These are phyloP conservation scores for Wallemia ichthyophaga DNA, from an alignment of 1,284 basidiomycete species.

Conservation along the genomic window DNA sequence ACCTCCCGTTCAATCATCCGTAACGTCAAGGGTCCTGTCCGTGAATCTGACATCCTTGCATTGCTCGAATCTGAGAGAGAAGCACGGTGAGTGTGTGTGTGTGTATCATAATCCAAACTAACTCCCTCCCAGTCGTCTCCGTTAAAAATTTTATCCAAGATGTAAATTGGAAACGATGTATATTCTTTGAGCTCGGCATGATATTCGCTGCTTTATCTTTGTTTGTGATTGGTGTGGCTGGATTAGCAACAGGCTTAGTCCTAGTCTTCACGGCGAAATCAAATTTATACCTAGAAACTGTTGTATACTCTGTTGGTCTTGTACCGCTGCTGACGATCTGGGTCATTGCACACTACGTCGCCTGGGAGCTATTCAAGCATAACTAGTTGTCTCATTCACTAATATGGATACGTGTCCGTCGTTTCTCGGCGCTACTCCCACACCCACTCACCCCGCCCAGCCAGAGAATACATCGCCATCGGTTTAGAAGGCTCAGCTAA, in stretches of 20 bases:
- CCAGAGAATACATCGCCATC: slow-evolving; percentile 18
- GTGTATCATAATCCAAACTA: neutral
- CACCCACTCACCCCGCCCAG: neutral
- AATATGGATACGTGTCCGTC: neutral
- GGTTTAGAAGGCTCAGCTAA: slow-evolving; percentile 90
- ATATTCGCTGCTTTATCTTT: neutral
- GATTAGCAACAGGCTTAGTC: neutral
- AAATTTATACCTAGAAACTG: neutral
- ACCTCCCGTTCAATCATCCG: slow-evolving; percentile 84
- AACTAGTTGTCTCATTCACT: no score
- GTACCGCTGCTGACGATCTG: neutral
- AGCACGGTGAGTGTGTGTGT: slow-evolving; percentile 50
- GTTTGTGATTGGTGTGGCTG: neutral
- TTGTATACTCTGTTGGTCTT: neutral
- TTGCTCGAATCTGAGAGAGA: slow-evolving; percentile 97
- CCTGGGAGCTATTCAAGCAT: neutral
- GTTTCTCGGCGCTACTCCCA: neutral
- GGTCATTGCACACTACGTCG: neutral
- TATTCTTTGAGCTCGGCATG: neutral
- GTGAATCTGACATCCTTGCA: slow-evolving; percentile 87
- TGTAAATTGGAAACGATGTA: neutral
- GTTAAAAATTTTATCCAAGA: neutral
- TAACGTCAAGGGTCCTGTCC: slow-evolving; percentile 95
- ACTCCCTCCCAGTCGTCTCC: neutral
- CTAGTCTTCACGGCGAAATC: neutral